Conservation (phyloP, 139 green algal genomes). For the Ettlia oleoabundans region DNA sequence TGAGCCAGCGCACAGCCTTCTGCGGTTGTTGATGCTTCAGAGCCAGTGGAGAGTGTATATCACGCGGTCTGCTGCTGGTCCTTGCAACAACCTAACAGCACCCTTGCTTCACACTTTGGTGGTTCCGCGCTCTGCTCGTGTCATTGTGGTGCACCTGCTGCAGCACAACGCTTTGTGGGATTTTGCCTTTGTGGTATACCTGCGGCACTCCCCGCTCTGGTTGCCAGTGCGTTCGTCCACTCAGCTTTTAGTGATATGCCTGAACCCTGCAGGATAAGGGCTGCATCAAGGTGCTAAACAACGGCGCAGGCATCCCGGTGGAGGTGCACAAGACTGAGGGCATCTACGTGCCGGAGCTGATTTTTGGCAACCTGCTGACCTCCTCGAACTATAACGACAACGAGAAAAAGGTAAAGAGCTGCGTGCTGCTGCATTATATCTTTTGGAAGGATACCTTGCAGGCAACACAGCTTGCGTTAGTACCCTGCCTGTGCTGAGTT, state of each 20-base stretch:
- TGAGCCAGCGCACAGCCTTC: neutral
- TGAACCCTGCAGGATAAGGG: slow-evolving; percentile 69
- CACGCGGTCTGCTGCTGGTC: too few relatives aligned
- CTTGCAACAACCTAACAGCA: too few relatives aligned
- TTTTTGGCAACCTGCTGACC: slow-evolving; percentile 99
- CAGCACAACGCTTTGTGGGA: too few relatives aligned
- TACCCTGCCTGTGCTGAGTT: too few relatives aligned
- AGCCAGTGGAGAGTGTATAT: neutral
- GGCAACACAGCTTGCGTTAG: too few relatives aligned
- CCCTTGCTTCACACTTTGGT: too few relatives aligned
- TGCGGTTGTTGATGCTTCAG: neutral
- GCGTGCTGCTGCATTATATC: too few relatives aligned
- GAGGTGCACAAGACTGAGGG: slow-evolving; percentile 95
- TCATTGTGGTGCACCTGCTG: too few relatives aligned
- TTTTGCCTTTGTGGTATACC: neutral
- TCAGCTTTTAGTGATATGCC: too few relatives aligned
- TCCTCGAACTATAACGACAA: slow-evolving; percentile 98
- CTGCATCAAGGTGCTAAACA: slow-evolving; percentile 94
- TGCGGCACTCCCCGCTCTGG: too few relatives aligned
- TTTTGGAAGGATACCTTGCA: too few relatives aligned
- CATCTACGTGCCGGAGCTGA: slow-evolving; percentile 98
- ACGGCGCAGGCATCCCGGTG: slow-evolving; percentile 94
- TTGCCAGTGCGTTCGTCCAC: neutral
- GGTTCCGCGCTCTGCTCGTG: too few relatives aligned
- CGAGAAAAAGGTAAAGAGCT: slow-evolving; percentile 94